These are phyloP conservation scores for Cutaneotrichosporon curvatum DNA, from an alignment of 1,284 basidiomycete genomes.

Conservation along the genomic window DNA sequence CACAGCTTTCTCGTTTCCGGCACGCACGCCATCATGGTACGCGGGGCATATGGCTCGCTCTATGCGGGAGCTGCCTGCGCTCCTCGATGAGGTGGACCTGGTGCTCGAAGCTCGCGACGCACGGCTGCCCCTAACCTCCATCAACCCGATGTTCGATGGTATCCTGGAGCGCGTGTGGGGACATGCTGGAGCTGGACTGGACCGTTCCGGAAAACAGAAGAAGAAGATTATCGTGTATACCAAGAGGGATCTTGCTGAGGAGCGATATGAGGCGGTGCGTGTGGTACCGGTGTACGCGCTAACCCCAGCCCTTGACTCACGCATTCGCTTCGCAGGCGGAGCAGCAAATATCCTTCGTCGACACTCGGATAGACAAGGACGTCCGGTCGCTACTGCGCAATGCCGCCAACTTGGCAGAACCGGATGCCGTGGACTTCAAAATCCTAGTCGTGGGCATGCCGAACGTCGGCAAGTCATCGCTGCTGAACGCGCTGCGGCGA, in stretches of 20 bases:
- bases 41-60: slow-evolving; percentile 95
- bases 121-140: slow-evolving; percentile 83
- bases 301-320: slow-evolving; percentile 44
- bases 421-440: slow-evolving; percentile 55
- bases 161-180: slow-evolving; percentile 40
- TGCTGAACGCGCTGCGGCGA: slow-evolving; percentile 84
- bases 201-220: slow-evolving; percentile 37
- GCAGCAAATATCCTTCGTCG: slow-evolving; percentile 51
- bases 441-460: slow-evolving; percentile 95
- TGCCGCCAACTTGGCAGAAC: slow-evolving; percentile 30
- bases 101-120: slow-evolving; percentile 93
- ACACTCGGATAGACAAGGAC: slow-evolving; percentile 48
- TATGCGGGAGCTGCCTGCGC: slow-evolving; percentile 63
- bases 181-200: slow-evolving; percentile 28
- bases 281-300: not conserved
- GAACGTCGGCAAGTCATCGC: slow-evolving; percentile 93
- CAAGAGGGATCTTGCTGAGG: slow-evolving; percentile 84
- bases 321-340: slow-evolving; percentile 47
- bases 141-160: slow-evolving; percentile 82
- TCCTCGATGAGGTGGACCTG: slow-evolving; percentile 75
- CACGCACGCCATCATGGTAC: slow-evolving; percentile 79
- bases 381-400: slow-evolving; percentile 47
- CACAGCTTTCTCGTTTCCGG: slow-evolving; percentile 46
- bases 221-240: slow-evolving; percentile 87
- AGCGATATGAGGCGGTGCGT: slow-evolving; percentile 72